A percentile compares a stretch with the other conserved stretches of the same genome.
These are phyloP conservation scores for Starmerella roubikii DNA, from an alignment of 805 yeast species.

Conservation along the genomic window DNA sequence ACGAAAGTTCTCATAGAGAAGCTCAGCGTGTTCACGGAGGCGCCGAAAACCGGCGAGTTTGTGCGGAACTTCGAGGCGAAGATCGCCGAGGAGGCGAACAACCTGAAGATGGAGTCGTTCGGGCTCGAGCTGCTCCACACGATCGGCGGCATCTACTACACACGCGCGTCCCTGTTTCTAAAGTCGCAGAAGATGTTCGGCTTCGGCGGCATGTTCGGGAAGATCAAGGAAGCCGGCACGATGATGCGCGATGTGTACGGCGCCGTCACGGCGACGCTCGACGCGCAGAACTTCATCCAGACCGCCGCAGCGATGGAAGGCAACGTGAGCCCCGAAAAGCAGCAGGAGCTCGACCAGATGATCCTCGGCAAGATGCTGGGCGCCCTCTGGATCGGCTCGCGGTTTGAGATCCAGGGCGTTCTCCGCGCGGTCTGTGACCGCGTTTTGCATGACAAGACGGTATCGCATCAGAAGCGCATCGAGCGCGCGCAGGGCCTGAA, in stretches of 20 bases:
- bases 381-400: conserved; percentile 91
- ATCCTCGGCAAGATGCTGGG: conserved; percentile 82
- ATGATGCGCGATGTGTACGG: conserved; percentile 72
- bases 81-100: conserved; percentile 72
- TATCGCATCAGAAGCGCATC: conserved; percentile 46
- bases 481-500: conserved; percentile 70
- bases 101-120: conserved; percentile 85
- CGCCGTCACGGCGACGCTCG: conserved; percentile 71
- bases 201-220: conserved; percentile 66
- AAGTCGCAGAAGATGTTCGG: conserved; percentile 75
- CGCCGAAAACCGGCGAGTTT: conserved; percentile 50
- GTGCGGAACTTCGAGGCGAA: conserved; percentile 48
- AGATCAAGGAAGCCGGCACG: conserved; percentile 71
- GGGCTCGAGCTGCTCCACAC: conserved; percentile 73
- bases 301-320: conserved; percentile 64
- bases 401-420: conserved; percentile 71
- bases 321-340: conserved; percentile 42
- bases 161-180: conserved; percentile 60
- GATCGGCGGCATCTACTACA: conserved; percentile 65
- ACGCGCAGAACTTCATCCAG: conserved; percentile 69
- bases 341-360: conserved; percentile 65
- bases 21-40: conserved; percentile 50
- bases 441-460: conserved; percentile 54
- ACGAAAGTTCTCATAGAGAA: conserved; percentile 67
- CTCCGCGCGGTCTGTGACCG: conserved; percentile 69